phyloP scores from a whole-genome alignment of 2,329 filamentous ascomycete genomes.

The Pseudopithomyces chartarum region DNA sequence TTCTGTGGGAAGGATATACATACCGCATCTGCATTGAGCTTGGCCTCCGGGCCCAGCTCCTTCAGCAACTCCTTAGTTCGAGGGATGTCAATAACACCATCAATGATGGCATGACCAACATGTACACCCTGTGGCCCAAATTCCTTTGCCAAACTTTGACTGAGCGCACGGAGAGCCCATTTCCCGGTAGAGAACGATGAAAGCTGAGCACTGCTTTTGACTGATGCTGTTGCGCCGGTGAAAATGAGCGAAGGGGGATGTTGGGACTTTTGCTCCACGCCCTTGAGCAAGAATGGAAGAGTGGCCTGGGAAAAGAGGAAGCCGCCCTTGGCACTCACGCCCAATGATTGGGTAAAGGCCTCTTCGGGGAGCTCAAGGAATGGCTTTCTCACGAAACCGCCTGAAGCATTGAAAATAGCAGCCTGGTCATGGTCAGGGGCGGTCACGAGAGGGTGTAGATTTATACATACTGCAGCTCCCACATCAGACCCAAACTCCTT shows the following conservation, averaged over 20 bases:
- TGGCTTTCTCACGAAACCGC: conserved; percentile 62
- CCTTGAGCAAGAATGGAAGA: conserved; percentile 71
- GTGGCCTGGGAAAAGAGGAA: conserved; percentile 76
- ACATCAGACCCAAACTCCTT: conserved; percentile 60
- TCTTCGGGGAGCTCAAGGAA: conserved; percentile 65
- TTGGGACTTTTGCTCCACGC: conserved; percentile 55
- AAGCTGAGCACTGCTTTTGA: conserved; percentile 73
- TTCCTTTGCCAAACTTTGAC: conserved; percentile 78
- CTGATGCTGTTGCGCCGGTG: conserved; percentile 82
- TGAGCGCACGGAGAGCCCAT: conserved; percentile 75
- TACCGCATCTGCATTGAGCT: conserved; percentile 76
- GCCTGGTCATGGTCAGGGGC: conserved; percentile 44
- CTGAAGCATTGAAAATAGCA: conserved; percentile 73
- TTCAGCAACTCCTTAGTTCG: conserved; percentile 66
- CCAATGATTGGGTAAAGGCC: conserved; percentile 59
- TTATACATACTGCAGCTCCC: conserved; percentile 35
- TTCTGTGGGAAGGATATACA: conserved; percentile 42
- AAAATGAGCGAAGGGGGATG: conserved; percentile 81
- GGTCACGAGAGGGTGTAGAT: not conserved
- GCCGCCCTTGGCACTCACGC: conserved; percentile 62
- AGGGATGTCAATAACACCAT: conserved; percentile 84
- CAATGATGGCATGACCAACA: conserved; percentile 80
- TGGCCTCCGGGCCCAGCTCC: conserved; percentile 63
- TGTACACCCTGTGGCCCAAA: conserved; percentile 86
- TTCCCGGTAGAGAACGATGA: conserved; percentile 77